Conservation (phyloP, 768 basidiomycete species). For the Collybia sp. region DNA sequence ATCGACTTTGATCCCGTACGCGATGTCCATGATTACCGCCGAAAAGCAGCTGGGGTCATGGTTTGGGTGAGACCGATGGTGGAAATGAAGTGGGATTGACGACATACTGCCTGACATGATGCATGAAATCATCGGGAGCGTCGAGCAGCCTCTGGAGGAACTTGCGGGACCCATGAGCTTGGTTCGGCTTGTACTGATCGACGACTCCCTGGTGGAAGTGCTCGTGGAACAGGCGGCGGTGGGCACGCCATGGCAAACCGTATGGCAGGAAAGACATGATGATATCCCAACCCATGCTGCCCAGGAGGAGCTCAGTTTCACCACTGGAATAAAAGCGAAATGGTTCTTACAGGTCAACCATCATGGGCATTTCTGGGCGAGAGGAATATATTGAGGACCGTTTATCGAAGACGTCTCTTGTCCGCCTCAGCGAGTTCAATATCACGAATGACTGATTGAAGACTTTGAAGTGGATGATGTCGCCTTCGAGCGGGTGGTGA, state of each 20-base stretch:
- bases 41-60: conserved; percentile 13
- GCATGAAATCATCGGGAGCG: conserved; percentile 10
- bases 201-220: conserved; percentile 16
- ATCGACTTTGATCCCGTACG: conserved; percentile 5
- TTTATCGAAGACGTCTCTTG: conserved; percentile 10
- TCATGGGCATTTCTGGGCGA: conserved; percentile 4
- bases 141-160: conserved; percentile 10
- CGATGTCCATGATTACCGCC: conserved; percentile 1
- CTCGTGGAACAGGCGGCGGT: conserved; percentile 22
- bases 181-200: conserved; percentile 13
- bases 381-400: conserved; percentile 9
- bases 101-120: conserved; percentile 9
- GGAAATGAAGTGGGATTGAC: not conserved
- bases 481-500: not conserved
- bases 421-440: conserved; percentile 7
- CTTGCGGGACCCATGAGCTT: conserved; percentile 17
- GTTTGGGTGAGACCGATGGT: not conserved
- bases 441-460: conserved; percentile 9
- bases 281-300: conserved; percentile 28
- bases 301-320: not conserved
- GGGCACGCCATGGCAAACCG: conserved; percentile 21
- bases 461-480: conserved; percentile 10
- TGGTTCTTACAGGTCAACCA: not conserved
- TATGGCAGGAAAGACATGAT: conserved; percentile 22
- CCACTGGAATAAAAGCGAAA: too few species aligned